Evolutionary conservation across 306 rosid genomes (phyloP), one percentile per base, ranked within the genome.

Genomic region (Argentina anserina): DNA sequence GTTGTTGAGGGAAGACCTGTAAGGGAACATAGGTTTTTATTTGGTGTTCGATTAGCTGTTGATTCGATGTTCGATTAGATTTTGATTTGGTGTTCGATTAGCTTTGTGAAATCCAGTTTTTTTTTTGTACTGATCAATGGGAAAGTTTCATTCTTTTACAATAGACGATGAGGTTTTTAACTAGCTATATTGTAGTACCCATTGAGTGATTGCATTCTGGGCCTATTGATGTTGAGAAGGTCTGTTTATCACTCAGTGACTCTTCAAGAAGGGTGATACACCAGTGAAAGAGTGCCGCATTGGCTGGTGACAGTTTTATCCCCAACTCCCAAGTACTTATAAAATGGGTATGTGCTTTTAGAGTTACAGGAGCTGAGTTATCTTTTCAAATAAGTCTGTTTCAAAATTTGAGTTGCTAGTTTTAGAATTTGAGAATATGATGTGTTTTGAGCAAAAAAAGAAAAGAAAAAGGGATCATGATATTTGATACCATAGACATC

Each of bases 1-100:
- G 78, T 85, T 73, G 76, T 82, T 71, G 91, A 88, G 69, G 91
- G 86, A 74, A 81, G 80, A 49, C 87, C 92, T 7, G 12, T 82
- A 1, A 80, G 79, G 61, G 90, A 87, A 70, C 85, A 23, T 9
- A 89, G 86, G 60, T 92, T 88, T 75, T 86, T n/a, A n/a, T n/a
- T n/a, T n/a, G n/a, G n/a, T n/a, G n/a, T n/a, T n/a, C n/a, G n/a
- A n/a, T n/a, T n/a, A n/a, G n/a, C n/a, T n/a, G n/a, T n/a, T n/a
- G n/a, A n/a, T n/a, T n/a, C n/a, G n/a, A n/a, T n/a, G n/a, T n/a
- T n/a, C n/a, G n/a, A n/a, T n/a, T n/a, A n/a, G n/a, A n/a, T n/a
- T n/a, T n/a, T n/a, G n/a, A n/a, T n/a, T n/a, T n/a, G n/a, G n/a
- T n/a, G n/a, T n/a, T n/a, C n/a, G n/a, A n/a, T 6, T 18, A 46